Evolutionary conservation across 495 filamentous ascomycete genomes (phyloP).

Genomic region (Bathelium albidoporum): DNA sequence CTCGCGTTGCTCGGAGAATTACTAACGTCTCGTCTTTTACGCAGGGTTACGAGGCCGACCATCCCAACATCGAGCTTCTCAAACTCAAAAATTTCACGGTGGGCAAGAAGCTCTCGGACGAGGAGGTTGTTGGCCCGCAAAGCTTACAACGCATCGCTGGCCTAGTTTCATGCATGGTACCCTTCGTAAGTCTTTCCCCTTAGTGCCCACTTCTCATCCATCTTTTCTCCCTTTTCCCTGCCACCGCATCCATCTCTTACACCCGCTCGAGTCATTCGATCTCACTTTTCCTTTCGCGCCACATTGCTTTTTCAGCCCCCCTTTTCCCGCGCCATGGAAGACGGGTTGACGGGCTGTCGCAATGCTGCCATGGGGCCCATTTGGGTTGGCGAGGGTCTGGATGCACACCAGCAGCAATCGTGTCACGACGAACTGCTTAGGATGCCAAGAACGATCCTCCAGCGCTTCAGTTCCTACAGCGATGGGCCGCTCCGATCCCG

Average conservation of each 20-base stretch:
- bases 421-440: background rate
- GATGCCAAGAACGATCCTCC: background rate
- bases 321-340: background rate
- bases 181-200: constrained; percentile 29
- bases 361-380: background rate
- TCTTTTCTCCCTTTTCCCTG: background rate
- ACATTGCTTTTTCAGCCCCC: background rate
- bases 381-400: background rate
- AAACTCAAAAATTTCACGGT: constrained; percentile 69
- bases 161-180: constrained; percentile 27
- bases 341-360: background rate
- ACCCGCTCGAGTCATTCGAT: background rate
- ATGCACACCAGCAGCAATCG: background rate
- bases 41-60: constrained; percentile 62
- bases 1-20: constrained; percentile 8
- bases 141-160: constrained; percentile 27
- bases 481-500: constrained; percentile 2
- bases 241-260: background rate
- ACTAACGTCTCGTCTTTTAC: constrained; percentile 18
- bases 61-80: constrained; percentile 64
- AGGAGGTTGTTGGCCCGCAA: constrained; percentile 25
- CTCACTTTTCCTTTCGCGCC: background rate
- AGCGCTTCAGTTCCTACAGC: background rate
- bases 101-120: constrained; percentile 51
- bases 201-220: background rate